Evolutionary conservation across 2,329 filamentous ascomycete genomes (phyloP).

Genomic region (Rhynchosporium graminicola): DNA sequence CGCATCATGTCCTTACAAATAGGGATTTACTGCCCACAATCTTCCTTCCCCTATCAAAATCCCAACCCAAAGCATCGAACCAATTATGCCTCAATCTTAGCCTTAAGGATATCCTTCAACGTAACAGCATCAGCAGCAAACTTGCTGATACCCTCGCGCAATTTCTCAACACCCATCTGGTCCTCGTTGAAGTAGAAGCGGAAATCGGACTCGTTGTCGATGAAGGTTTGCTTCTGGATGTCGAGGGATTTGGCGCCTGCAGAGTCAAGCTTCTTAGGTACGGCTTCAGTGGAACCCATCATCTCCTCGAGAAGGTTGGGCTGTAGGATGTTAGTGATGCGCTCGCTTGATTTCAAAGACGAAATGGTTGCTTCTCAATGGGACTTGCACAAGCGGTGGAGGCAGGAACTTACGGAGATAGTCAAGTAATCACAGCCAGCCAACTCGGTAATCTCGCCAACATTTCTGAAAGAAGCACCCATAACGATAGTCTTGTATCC

Average conservation of each 20-base stretch:
- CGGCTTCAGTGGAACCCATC: conserved; percentile 75
- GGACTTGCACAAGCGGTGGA: background rate
- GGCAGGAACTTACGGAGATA: conserved; percentile 71
- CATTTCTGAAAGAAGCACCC: conserved; percentile 97
- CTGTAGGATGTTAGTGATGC: conserved; percentile 44
- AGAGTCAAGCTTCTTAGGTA: conserved; percentile 92
- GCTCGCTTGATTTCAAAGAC: background rate
- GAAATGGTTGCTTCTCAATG: background rate
- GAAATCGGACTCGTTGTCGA: conserved; percentile 86
- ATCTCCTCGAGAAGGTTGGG: conserved; percentile 94
- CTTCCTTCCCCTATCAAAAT: background rate
- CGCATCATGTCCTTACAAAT: conserved; percentile 4
- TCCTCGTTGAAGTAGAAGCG: conserved; percentile 99
- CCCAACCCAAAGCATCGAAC: background rate
- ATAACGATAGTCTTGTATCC: conserved; percentile 99
- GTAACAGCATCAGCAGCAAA: conserved; percentile 95
- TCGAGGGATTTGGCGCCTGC: conserved; percentile 64
- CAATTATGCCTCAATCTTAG: conserved; percentile 64
- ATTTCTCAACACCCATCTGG: conserved; percentile 98
- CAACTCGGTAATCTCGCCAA: conserved; percentile 95
- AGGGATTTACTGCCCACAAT: background rate
- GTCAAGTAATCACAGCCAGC: conserved; percentile 99
- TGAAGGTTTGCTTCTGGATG: conserved; percentile 87
- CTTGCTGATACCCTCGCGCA: conserved; percentile 98
- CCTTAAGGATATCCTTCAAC: conserved; percentile 87